These are phyloP conservation scores for Fusarium brachygibbosum DNA, from an alignment of 2,329 filamentous ascomycete genomes.

Conservation along the genomic window DNA sequence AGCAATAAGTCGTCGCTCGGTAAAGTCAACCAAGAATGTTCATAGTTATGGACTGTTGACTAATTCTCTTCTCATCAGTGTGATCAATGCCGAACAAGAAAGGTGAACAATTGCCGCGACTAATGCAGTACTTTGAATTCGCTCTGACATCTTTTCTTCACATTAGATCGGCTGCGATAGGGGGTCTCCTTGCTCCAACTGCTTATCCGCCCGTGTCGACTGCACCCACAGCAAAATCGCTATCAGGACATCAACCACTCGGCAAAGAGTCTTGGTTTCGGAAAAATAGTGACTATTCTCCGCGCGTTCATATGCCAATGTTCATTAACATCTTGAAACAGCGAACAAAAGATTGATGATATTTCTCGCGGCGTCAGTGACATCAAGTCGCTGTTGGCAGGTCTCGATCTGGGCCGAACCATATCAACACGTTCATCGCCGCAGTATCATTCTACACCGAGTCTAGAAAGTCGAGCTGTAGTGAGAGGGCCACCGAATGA, in stretches of 20 bases:
- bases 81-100: constrained; percentile 45
- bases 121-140: too few relatives aligned
- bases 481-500: rapidly evolving
- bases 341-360: constrained; percentile 56
- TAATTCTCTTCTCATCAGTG: constrained; percentile 28
- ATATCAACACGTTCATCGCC: background rate
- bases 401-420: constrained; percentile 27
- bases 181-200: constrained; percentile 50
- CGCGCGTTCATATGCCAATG: rapidly evolving
- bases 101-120: constrained; percentile 17
- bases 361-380: constrained; percentile 53
- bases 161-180: constrained; percentile 41
- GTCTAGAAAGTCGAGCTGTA: rapidly evolving
- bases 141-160: background rate
- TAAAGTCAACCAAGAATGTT: background rate
- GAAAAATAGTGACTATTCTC: constrained; percentile 52
- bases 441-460: background rate
- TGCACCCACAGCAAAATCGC: constrained; percentile 53
- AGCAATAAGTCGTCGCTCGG: constrained; percentile 39
- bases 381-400: constrained; percentile 49
- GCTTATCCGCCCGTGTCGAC: constrained; percentile 49
- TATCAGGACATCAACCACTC: constrained; percentile 42
- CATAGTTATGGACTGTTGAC: rapidly evolving
- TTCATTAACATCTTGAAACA: constrained; percentile 4
- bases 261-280: constrained; percentile 55